Base-by-base conservation (phyloP, 1,139 yeast species). In the Yamadazyma jaroonii region DNA sequence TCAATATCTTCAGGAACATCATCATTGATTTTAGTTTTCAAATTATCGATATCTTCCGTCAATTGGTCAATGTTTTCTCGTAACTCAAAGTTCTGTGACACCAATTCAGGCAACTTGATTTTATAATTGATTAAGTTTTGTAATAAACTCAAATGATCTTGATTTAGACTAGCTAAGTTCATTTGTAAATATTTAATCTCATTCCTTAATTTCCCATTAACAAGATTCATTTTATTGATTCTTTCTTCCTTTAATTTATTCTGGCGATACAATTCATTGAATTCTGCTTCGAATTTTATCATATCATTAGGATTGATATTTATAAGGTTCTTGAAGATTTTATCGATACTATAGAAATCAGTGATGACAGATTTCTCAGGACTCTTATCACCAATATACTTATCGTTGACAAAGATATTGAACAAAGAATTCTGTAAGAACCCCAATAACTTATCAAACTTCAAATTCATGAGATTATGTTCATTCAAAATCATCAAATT, bases 351-450 rank as follows among this genome's bases (percentile, higher is more conserved):
- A 56, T 86, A 87, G 37, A 70, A 61, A 21, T 32, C 30, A 25
- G 36, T 11, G 56, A 50, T 38, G 49, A 53, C 38, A 10, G 22
- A 48, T 10, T 20, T 13, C 6, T 10, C 6, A 5, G 11, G 8
- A 9, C 4, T 15, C 11, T 27, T 22, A 9, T 22, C 29, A 12
- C 49, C 53, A 21, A 62, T 58, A 32, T 54, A 65, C 27, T 67
- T 62, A 3, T 65, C 72, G 41, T 70, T 72, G 35, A 81, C 67
- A 57, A 87, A 88, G 34, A 75, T 72, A 50, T 80, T 82, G 59
- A 92, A 92, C 35, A 92, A 64, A 38, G 77, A 79, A 39, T 85
- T 89, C 62, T 90, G 90, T 53, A 92, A 68, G 54, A 77, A 90
- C 10, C 79, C 80, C 45, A 92, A 59, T 39, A 92, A 67, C 9